A percentile compares a stretch with the other conserved stretches of the same genome.
phyloP scores from a whole-genome alignment of 2,329 filamentous ascomycete species.

The Torrubiellomyces zombiae region DNA sequence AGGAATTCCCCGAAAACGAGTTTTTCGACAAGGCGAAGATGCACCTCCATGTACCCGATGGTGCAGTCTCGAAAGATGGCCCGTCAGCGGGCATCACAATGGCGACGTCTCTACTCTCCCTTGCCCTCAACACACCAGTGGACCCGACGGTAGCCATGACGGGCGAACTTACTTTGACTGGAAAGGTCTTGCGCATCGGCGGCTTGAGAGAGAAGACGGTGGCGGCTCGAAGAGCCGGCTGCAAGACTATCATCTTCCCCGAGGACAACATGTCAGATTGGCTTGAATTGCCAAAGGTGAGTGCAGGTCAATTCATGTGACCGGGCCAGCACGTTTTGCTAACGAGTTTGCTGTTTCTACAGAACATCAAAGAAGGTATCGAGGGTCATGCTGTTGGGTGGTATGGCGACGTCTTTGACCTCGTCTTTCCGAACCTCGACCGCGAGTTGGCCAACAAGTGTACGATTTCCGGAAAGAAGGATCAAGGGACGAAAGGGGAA shows the following conservation, averaged over 20 bases:
- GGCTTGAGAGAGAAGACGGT: constrained; percentile 95
- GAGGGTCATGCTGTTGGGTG: constrained; percentile 81
- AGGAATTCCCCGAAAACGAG: constrained; percentile 71
- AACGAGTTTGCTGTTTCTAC: too few species aligned
- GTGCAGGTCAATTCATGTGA: constrained; percentile 23
- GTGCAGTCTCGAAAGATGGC: constrained; percentile 88
- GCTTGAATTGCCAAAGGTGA: constrained; percentile 89
- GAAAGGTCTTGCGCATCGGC: constrained; percentile 89
- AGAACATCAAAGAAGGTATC: constrained; percentile 98
- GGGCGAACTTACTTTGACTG: constrained; percentile 88
- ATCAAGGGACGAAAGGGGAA: constrained; percentile 23
- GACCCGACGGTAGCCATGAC: constrained; percentile 92
- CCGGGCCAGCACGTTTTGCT: not conserved
- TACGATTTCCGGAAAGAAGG: constrained; percentile 41
- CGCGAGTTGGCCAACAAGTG: constrained; percentile 56
- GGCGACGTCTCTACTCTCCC: constrained; percentile 78
- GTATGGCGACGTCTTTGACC: constrained; percentile 86
- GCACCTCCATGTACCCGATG: constrained; percentile 92
- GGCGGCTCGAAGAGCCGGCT: constrained; percentile 79
- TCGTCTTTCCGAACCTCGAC: constrained; percentile 76
- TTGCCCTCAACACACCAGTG: constrained; percentile 64
- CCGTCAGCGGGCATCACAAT: constrained; percentile 93
- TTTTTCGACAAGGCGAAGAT: constrained; percentile 95
- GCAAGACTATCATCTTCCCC: constrained; percentile 87
- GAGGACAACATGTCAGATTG: constrained; percentile 92